phyloP scores from a whole-genome alignment of 2,329 filamentous ascomycete genomes.

The Chaetothyriales sp. region DNA sequence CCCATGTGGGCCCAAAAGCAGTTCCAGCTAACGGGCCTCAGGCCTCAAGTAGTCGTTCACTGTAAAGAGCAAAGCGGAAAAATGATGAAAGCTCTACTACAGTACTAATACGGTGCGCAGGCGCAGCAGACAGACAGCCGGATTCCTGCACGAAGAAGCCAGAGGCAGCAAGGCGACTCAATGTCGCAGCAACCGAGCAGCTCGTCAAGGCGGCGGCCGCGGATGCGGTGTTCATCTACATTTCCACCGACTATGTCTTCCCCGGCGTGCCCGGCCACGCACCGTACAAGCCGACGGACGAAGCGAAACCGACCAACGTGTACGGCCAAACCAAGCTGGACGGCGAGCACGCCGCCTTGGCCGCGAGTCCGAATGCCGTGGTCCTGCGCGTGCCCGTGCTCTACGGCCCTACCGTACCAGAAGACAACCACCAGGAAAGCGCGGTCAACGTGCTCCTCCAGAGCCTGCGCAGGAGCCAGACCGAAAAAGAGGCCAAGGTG shows the following conservation, averaged over 20 bases:
- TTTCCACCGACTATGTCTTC: slow-evolving; percentile 66
- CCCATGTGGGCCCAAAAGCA: not conserved
- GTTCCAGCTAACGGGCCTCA: slow-evolving; percentile 22
- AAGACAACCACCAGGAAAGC: slow-evolving; percentile 51
- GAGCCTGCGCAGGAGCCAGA: slow-evolving; percentile 58
- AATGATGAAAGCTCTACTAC: slow-evolving; percentile 1
- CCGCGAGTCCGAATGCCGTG: slow-evolving; percentile 45
- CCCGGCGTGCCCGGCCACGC: slow-evolving; percentile 68
- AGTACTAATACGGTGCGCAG: slow-evolving; percentile 29
- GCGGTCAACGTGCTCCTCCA: slow-evolving; percentile 74
- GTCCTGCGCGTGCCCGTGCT: slow-evolving; percentile 71
- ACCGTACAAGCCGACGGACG: slow-evolving; percentile 56
- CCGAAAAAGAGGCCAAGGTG: slow-evolving; percentile 42
- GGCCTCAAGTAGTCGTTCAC: slow-evolving; percentile 66
- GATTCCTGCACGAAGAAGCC: slow-evolving; percentile 75
- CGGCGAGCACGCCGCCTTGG: slow-evolving; percentile 57
- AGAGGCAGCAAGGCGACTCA: slow-evolving; percentile 57
- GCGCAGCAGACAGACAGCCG: slow-evolving; percentile 75
- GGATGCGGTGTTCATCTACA: slow-evolving; percentile 44
- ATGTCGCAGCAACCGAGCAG: slow-evolving; percentile 54
- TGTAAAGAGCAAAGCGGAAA: slow-evolving; percentile 41
- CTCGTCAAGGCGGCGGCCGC: slow-evolving; percentile 54
- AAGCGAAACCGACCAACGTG: slow-evolving; percentile 59
- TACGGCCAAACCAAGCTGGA: slow-evolving; percentile 64
- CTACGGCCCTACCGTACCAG: slow-evolving; percentile 58